Base-by-base conservation (phyloP, 768 basidiomycete genomes). In the Rhizopogon vesiculosus region DNA sequence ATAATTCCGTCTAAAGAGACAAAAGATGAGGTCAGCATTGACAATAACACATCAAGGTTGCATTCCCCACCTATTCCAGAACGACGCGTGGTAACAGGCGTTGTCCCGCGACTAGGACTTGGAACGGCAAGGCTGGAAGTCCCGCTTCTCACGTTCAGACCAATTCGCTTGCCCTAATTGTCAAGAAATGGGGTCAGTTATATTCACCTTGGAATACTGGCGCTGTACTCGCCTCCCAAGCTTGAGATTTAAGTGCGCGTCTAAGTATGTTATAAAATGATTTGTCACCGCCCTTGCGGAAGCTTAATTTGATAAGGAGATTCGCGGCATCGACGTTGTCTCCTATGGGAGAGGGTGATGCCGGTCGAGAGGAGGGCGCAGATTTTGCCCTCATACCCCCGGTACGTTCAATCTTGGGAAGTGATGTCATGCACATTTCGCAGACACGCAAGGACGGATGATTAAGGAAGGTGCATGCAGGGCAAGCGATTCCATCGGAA, bases 381-480 rank as follows among this genome's bases (percentile, higher is more conserved):
- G 86, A 89, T 60, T 80, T 82, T 61, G 78, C 75, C 25, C 64
- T 64, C 2, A 66, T 65, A 29, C 56, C 64, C 53, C 60, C 45
- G 9, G 46, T 41, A 29, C 65, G 53, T 18, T 59, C 42, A 4
- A 57, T 46, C 16, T 56, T 62, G 29, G 84, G 85, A 9, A 98
- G 74, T 0, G 82, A 74, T 4, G 92, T 87, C 5, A 78, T 78
- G 66, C 96, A 98, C 3, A 98, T 88, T 69, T 98, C 96, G 72
- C 96, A 98, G 7, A 73, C 67, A 0, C 69, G 69, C 54, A 94
- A 75, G 1, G 82, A 86, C 0, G 84, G 83, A 57, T 90, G 86
- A 70, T 99, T 99, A 12, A 95, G 75, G 67, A 95, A 99, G 1
- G 96, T 98, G 67, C 97, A 99, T 1, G 85, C 85, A 1, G 86